Percentiles rank a stretch among this genome's conserved stretches.
Conservation (phyloP, 441 rosid species). For the Pelargonium cotyledonis region DNA sequence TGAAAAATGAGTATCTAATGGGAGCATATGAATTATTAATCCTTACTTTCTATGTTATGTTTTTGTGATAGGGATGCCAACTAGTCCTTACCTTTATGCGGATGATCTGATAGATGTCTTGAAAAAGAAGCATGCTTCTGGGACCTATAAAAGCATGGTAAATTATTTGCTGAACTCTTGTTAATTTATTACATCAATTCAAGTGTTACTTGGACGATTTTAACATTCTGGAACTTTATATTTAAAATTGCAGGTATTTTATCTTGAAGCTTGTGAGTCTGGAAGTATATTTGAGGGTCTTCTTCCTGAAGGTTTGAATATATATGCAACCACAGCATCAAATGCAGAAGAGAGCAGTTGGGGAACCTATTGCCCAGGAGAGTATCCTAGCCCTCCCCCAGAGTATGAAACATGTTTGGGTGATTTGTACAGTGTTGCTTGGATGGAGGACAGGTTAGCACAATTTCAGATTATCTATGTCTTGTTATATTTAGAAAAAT, state of each 20-base stretch:
- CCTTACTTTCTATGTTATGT: not conserved
- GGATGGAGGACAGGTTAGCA: constrained; percentile 96
- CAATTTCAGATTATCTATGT: not conserved
- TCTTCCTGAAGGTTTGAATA: constrained; percentile 74
- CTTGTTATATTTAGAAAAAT: too few relatives aligned
- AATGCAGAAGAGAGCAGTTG: constrained; percentile 91
- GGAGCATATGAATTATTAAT: too few relatives aligned
- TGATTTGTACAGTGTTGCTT: constrained; percentile 87
- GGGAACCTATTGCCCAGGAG: constrained; percentile 96
- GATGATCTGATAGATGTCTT: constrained; percentile 61
- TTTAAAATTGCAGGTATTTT: constrained; percentile 58
- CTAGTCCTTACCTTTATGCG: constrained; percentile 70
- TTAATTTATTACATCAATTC: not conserved
- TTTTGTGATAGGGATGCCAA: constrained; percentile 75
- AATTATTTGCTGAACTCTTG: not conserved
- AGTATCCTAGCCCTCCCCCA: constrained; percentile 68
- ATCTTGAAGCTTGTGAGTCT: constrained; percentile 95
- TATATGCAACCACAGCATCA: constrained; percentile 89
- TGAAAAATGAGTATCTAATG: too few relatives aligned
- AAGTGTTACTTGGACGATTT: not conserved
- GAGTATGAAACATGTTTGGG: constrained; percentile 93
- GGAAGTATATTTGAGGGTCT: constrained; percentile 96
- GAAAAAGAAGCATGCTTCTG: constrained; percentile 73
- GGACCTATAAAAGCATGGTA: constrained; percentile 82
- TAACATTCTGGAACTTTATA: constrained; percentile 8